A percentile compares a stretch with the other conserved stretches of the same genome.
phyloP scores from a whole-genome alignment of 306 rosid genomes.

The Ammopiptanthus mongolicus region DNA sequence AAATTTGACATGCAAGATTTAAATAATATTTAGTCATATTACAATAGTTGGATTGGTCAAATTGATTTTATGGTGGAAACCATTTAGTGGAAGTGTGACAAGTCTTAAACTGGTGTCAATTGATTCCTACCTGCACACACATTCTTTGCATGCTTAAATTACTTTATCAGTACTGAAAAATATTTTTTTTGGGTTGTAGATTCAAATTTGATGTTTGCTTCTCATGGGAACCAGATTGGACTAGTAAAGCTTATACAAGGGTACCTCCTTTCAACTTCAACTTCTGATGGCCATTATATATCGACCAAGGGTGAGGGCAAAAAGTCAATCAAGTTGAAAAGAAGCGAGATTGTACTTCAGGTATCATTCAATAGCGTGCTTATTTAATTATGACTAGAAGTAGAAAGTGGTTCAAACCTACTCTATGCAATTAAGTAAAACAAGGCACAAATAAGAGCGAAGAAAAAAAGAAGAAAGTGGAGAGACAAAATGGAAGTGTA shows the following conservation, averaged over 20 bases:
- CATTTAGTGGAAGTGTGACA: neutral
- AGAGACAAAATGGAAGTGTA: neutral
- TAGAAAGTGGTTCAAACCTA: neutral
- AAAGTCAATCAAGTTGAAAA: slow-evolving; percentile 79
- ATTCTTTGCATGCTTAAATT: slow-evolving; percentile 1
- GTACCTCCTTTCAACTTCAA: slow-evolving; percentile 63
- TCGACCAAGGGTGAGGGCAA: slow-evolving; percentile 74
- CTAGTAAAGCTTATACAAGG: slow-evolving; percentile 88
- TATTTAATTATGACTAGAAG: slow-evolving; percentile 14
- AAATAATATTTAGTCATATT: neutral
- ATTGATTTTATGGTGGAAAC: neutral
- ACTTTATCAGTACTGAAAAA: slow-evolving; percentile 14
- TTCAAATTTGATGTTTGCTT: slow-evolving; percentile 85
- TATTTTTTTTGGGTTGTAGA: slow-evolving; percentile 46
- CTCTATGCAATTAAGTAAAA: neutral
- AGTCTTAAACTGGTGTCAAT: neutral
- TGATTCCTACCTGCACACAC: neutral
- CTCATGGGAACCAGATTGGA: slow-evolving; percentile 86
- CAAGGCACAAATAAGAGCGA: neutral
- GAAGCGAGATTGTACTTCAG: slow-evolving; percentile 91
- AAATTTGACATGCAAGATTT: slow-evolving; percentile 3
- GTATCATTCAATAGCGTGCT: slow-evolving; percentile 36
- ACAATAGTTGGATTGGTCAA: slow-evolving; percentile 1
- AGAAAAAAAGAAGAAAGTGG: neutral
- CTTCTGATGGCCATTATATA: slow-evolving; percentile 67